Evolutionary conservation across 768 basidiomycete genomes (phyloP), one percentile per base, ranked within the genome.

Genomic region (Naematelia encephala): DNA sequence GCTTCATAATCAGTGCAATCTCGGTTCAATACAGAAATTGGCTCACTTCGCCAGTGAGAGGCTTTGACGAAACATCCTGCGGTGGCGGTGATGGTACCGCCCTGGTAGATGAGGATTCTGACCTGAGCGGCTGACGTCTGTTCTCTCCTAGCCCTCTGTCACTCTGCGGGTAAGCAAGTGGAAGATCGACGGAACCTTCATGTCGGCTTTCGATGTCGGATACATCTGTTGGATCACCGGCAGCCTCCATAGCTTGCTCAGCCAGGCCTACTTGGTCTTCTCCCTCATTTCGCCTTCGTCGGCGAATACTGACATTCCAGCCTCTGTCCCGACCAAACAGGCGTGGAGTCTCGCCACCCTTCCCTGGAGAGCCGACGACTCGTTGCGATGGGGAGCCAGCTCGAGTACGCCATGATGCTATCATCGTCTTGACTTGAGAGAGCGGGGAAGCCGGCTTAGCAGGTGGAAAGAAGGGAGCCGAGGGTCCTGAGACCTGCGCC

Each of bases 1-100:
- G 91, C 92, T 94, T 70, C 26, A 34, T 3, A 8, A 48, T 43
- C 23, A 52, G 34, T 29, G 8, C 51, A 42, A 12, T 5, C 11
- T 8, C 5, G 29, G 23, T 28, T 2, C 25, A 52, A 2, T 11
- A 8, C 5, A 8, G 50, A 30, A 52, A 29, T 16, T 8, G 8
- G 23, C 61, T 52, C 27, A 62, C 61, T 28, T 62, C 56, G 22
- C 51, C 51, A 11, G 51, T 52, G 29, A 52, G 29, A 3, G 29
- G 19, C n/a, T 30, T 52, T 16, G 51, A 28, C 8, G 34, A 39
- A 16, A 8, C 16, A 8, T 39, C 34, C 8, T 16, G 34, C 16
- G 34, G 34, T 8, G 34, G 34, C 34, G 34, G 34, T 8, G 34
- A 39, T 16, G 34, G 34, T 39, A 39, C 16, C 8, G 34, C 16